Evolutionary conservation across 169 alveolate species (phyloP).

Genomic region (Cytauxzoon felis): DNA sequence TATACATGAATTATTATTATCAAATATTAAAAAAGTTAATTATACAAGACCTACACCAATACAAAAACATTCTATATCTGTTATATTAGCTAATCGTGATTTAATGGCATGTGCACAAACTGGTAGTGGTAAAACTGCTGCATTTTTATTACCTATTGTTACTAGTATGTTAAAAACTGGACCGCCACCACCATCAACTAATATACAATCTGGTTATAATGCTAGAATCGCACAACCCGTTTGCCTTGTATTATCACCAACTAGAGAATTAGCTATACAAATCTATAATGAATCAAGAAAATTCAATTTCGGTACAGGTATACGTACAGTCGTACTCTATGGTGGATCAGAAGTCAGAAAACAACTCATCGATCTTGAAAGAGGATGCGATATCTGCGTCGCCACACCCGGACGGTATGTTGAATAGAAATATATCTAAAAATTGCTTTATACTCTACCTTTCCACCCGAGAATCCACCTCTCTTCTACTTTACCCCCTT

Average conservation of each 20-base stretch:
- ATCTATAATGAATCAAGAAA: slow-evolving; percentile 87
- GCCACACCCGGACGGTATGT: slow-evolving; percentile 98
- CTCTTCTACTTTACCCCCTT: too few species aligned
- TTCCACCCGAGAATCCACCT: too few species aligned
- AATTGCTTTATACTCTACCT: too few species aligned
- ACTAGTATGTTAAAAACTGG: slow-evolving; percentile 83
- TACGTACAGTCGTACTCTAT: slow-evolving; percentile 84
- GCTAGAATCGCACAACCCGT: slow-evolving; percentile 67
- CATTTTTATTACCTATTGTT: slow-evolving; percentile 93
- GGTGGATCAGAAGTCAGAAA: slow-evolving; percentile 88
- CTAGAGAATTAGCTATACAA: slow-evolving; percentile 70
- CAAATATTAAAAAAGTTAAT: slow-evolving; percentile 72
- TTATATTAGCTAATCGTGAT: slow-evolving; percentile 88
- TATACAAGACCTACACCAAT: slow-evolving; percentile 93
- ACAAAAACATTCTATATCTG: slow-evolving; percentile 92
- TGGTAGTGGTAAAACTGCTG: slow-evolving; percentile 98
- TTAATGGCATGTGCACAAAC: slow-evolving; percentile 96
- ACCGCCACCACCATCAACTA: slow-evolving; percentile 72
- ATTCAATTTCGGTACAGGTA: slow-evolving; percentile 87
- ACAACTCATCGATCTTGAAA: slow-evolving; percentile 86
- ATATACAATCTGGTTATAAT: slow-evolving; percentile 27
- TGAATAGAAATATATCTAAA: too few species aligned
- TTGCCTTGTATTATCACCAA: slow-evolving; percentile 68
- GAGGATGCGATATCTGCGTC: slow-evolving; percentile 93
- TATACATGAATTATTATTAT: slow-evolving; percentile 67